These are phyloP conservation scores for Dissoconium aciculare DNA, from an alignment of 2,329 filamentous ascomycete species.

Conservation along the genomic window DNA sequence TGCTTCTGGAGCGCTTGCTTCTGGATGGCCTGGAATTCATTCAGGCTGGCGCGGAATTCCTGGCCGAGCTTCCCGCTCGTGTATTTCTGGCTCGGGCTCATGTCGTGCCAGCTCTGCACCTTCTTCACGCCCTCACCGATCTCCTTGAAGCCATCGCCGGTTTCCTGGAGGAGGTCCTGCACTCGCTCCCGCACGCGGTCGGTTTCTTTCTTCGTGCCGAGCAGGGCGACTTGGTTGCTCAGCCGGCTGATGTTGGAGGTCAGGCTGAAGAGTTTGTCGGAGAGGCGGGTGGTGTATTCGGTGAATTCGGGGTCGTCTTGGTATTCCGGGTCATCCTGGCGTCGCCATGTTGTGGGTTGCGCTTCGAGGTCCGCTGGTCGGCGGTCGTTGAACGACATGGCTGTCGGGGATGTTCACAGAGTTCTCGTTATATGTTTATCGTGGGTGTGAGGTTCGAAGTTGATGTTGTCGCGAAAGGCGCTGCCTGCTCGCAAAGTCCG, in stretches of 20 bases:
- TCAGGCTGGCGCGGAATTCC: conserved; percentile 77
- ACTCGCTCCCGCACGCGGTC: conserved; percentile 82
- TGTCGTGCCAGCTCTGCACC: conserved; percentile 54
- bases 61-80: conserved; percentile 88
- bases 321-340: conserved; percentile 59
- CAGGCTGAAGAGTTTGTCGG: conserved; percentile 76
- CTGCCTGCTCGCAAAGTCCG: too few relatives aligned
- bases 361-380: conserved; percentile 76
- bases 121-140: conserved; percentile 90
- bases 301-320: conserved; percentile 87
- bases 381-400: conserved; percentile 85
- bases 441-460: too few relatives aligned
- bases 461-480: too few relatives aligned
- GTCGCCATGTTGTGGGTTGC: conserved; percentile 52
- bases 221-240: conserved; percentile 64
- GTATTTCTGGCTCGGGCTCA: conserved; percentile 83
- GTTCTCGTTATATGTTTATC: too few relatives aligned
- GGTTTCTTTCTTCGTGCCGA: conserved; percentile 84
- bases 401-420: too few relatives aligned
- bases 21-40: conserved; percentile 88
- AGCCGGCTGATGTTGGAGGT: conserved; percentile 78
- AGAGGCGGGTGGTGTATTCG: conserved; percentile 64
- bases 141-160: conserved; percentile 72
- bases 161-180: conserved; percentile 73
- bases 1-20: conserved; percentile 83